Evolutionary conservation across 106 monocot genomes (phyloP).

Genomic region (Acorus calamus): DNA sequence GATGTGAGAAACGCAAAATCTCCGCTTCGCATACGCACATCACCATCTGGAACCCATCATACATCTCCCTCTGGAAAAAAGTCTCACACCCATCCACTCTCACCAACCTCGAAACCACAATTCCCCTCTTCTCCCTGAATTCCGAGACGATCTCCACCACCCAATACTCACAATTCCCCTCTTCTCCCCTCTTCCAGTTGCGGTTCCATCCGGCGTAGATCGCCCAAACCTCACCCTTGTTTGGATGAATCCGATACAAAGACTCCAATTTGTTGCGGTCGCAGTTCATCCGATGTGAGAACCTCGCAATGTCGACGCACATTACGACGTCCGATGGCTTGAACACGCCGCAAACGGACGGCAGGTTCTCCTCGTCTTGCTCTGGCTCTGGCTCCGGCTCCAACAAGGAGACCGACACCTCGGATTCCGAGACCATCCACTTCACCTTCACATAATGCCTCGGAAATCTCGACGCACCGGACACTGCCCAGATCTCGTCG

Average conservation of each 20-base stretch:
- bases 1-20: conserved; percentile 42
- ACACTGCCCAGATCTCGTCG: conserved; percentile 42
- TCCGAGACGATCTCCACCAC: conserved; percentile 45
- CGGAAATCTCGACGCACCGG: conserved; percentile 22
- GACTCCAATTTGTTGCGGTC: conserved; percentile 21
- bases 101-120: conserved; percentile 21
- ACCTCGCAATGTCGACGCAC: conserved; percentile 16
- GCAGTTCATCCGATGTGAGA: conserved; percentile 31
- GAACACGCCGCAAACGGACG: conserved; percentile 31
- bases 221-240: conserved; percentile 45
- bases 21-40: conserved; percentile 14
- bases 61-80: conserved; percentile 30
- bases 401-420: conserved; percentile 13
- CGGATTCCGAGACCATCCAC: conserved; percentile 11
- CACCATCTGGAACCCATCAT: conserved; percentile 15
- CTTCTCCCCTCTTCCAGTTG: conserved; percentile 12
- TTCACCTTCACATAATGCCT: conserved; percentile 19
- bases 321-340: conserved; percentile 3
- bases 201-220: conserved; percentile 17
- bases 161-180: conserved; percentile 7
- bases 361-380: conserved; percentile 19
- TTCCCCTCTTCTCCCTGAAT: conserved; percentile 24
- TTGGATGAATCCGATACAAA: conserved; percentile 32
- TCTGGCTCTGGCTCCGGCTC: conserved; percentile 37
- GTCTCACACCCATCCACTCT: conserved; percentile 21